Conservation (phyloP, 495 filamentous ascomycete species). For the Penicillium silybi region DNA sequence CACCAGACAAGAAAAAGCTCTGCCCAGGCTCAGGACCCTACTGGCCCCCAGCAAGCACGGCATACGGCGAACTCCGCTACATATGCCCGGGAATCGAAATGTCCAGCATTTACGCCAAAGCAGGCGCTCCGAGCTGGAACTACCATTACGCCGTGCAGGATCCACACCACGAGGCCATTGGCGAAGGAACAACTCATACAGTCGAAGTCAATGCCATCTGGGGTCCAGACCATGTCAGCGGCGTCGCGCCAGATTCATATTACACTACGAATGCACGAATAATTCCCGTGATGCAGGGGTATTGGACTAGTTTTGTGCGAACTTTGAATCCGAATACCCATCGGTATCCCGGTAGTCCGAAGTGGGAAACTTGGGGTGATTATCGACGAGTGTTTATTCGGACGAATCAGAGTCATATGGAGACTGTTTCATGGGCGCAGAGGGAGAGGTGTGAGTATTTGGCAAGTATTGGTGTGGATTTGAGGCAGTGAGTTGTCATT, state of each 20-base stretch:
- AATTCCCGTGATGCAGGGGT: neutral
- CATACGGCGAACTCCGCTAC: slow-evolving; percentile 62
- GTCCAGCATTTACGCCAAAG: slow-evolving; percentile 34
- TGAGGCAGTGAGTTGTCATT: no score
- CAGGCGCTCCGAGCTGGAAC: slow-evolving; percentile 6
- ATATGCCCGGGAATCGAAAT: slow-evolving; percentile 47
- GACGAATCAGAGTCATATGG: slow-evolving; percentile 52
- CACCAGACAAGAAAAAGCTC: neutral
- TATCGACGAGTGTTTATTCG: slow-evolving; percentile 19
- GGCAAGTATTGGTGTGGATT: no score
- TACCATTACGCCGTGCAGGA: slow-evolving; percentile 1
- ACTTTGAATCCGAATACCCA: neutral
- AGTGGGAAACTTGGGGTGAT: slow-evolving; percentile 39
- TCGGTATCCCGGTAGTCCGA: slow-evolving; percentile 17
- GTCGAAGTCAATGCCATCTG: neutral
- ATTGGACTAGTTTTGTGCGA: neutral
- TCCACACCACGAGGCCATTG: neutral
- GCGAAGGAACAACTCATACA: neutral
- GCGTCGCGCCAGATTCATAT: neutral
- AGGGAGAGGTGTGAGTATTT: neutral
- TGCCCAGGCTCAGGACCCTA: neutral
- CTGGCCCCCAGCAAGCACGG: slow-evolving; percentile 25
- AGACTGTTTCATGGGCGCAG: slow-evolving; percentile 38
- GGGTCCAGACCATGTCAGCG: neutral
- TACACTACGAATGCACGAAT: neutral